These are phyloP conservation scores for Cutaneotrichosporon mucoides DNA, from an alignment of 1,284 basidiomycete species.

Conservation along the genomic window DNA sequence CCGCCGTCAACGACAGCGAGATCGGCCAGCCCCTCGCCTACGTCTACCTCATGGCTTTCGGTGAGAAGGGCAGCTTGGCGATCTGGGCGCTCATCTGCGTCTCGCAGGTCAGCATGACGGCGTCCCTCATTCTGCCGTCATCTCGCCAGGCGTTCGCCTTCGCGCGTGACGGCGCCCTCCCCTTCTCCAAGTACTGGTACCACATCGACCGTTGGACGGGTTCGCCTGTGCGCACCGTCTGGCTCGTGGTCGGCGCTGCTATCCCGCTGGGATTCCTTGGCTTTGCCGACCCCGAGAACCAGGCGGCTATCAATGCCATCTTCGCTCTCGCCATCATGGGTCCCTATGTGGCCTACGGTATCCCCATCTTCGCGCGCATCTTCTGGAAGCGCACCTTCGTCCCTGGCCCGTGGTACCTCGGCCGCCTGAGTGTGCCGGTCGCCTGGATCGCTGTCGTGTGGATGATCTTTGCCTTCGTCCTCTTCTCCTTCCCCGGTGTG, in stretches of 20 bases:
- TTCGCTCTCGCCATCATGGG: slow-evolving; percentile 41
- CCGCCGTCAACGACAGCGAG: slow-evolving; percentile 57
- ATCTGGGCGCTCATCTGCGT: slow-evolving; percentile 45
- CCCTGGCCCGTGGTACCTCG: slow-evolving; percentile 41
- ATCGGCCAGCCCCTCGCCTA: slow-evolving; percentile 61
- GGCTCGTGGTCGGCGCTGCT: slow-evolving; percentile 36
- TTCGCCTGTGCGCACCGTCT: slow-evolving; percentile 41
- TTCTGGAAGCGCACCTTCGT: slow-evolving; percentile 30
- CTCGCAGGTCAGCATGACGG: slow-evolving; percentile 36
- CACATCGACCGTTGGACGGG: slow-evolving; percentile 28
- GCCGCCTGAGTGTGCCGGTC: slow-evolving; percentile 27
- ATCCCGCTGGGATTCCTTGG: slow-evolving; percentile 37
- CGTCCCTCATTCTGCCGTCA: slow-evolving; percentile 41
- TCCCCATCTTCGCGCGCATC: slow-evolving; percentile 39
- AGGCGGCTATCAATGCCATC: slow-evolving; percentile 42
- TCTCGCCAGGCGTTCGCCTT: slow-evolving; percentile 64
- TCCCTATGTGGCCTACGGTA: slow-evolving; percentile 33
- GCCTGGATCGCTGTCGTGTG: slow-evolving; percentile 33
- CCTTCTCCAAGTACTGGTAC: slow-evolving; percentile 60
- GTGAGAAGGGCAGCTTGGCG: slow-evolving; percentile 44
- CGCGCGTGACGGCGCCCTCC: slow-evolving; percentile 63
- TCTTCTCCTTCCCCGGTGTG: slow-evolving; percentile 33
- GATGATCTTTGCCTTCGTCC: slow-evolving; percentile 42
- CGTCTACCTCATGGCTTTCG: slow-evolving; percentile 45
- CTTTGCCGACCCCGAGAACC: slow-evolving; percentile 36